Evolutionary conservation across 352 stramenopile species (phyloP).

Genomic region (Plasmopara muralis): DNA sequence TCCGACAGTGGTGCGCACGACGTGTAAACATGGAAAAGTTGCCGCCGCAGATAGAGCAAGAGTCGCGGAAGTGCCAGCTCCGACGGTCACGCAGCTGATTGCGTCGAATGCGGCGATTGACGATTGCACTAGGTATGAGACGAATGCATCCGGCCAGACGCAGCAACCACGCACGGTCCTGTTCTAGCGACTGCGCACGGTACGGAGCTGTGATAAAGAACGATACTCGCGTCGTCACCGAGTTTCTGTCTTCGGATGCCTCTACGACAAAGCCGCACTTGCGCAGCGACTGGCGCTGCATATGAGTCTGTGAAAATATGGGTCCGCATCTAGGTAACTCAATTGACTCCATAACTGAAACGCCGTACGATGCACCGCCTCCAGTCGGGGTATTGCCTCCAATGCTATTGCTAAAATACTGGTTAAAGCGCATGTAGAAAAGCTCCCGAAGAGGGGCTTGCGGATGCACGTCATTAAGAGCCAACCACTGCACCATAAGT

Average conservation of each 20-base stretch:
- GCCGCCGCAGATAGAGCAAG: slow-evolving; percentile 56
- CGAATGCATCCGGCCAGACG: slow-evolving; percentile 48
- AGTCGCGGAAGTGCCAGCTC: slow-evolving; percentile 48
- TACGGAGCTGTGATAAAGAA: slow-evolving; percentile 63
- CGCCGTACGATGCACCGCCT: slow-evolving; percentile 46
- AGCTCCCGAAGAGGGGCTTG: slow-evolving; percentile 64
- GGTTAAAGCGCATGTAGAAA: slow-evolving; percentile 76
- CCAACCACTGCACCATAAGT: slow-evolving; percentile 65
- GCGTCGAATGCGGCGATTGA: slow-evolving; percentile 62
- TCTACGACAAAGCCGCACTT: slow-evolving; percentile 78
- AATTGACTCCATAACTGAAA: slow-evolving; percentile 61
- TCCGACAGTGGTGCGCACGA: slow-evolving; percentile 70
- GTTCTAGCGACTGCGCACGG: slow-evolving; percentile 28
- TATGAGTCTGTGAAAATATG: slow-evolving; percentile 42
- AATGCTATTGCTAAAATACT: slow-evolving; percentile 41
- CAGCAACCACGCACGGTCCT: slow-evolving; percentile 50
- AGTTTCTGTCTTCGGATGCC: slow-evolving; percentile 46
- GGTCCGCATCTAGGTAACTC: slow-evolving; percentile 46
- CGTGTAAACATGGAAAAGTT: slow-evolving; percentile 64
- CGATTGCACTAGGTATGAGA: slow-evolving; percentile 54
- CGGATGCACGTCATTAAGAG: slow-evolving; percentile 49
- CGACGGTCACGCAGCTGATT: slow-evolving; percentile 57
- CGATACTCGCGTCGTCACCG: slow-evolving; percentile 57
- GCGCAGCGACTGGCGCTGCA: slow-evolving; percentile 37
- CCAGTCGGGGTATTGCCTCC: slow-evolving; percentile 20